Conservation (phyloP, 1,284 basidiomycete species). For the Mycena sp. region DNA sequence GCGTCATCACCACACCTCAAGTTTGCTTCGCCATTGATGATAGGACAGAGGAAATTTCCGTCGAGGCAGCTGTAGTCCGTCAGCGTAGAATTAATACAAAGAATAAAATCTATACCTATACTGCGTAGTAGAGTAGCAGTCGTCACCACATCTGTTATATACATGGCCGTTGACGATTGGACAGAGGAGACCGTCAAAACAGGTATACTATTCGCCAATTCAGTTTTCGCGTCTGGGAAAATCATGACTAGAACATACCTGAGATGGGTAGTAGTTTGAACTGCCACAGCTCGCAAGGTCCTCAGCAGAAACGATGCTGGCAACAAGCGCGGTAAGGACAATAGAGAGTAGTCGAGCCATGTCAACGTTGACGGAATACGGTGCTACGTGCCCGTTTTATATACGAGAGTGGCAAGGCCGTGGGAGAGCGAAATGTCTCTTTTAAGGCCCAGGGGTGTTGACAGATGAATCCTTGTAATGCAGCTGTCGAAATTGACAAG, state of each 20-base stretch:
- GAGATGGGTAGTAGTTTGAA: constrained; percentile 10
- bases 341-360: constrained; percentile 4
- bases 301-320: constrained; percentile 2
- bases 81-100: neutral
- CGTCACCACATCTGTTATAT: neutral
- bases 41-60: constrained; percentile 9
- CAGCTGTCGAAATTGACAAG: no score
- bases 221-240: neutral
- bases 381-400: neutral
- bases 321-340: neutral
- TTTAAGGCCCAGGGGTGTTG: no score
- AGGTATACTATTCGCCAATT: constrained; percentile 7
- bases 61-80: neutral
- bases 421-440: no score
- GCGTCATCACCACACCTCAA: neutral
- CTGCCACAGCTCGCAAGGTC: neutral
- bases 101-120: neutral
- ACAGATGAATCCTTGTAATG: no score
- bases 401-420: no score
- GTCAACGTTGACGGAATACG: neutral
- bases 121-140: constrained; percentile 4
- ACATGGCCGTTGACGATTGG: constrained; percentile 8
- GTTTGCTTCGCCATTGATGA: neutral
- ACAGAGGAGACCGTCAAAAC: constrained; percentile 5
- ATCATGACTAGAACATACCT: neutral